Base-by-base conservation (phyloP, 1,284 basidiomycete genomes). In the Boletus mariae region DNA sequence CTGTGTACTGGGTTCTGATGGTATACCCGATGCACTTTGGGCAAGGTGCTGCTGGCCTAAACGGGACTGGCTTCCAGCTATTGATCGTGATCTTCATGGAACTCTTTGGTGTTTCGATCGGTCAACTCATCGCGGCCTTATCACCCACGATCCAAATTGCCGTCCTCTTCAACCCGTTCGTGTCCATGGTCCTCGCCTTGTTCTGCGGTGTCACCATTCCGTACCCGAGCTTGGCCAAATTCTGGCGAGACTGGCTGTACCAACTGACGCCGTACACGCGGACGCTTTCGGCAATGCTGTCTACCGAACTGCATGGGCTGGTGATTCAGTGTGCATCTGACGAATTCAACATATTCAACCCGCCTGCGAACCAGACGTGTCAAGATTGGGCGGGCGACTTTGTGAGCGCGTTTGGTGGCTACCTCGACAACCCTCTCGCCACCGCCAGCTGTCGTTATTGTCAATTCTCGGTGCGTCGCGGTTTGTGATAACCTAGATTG, bases 131-230 rank as follows among this genome's bases (percentile, higher is more conserved):
- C 45, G 90, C 87, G 17, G 84, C 92, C 1, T 71, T 94, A 40
- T 87, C 87, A 2, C 88, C 90, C 0, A 82, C 79, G 51, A 73
- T 90, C 37, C 85, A 83, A 66, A 83, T 93, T 43, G 90, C 90
- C 6, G 85, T 89, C 11, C 72, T 94, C 52, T 88, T 87, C 72
- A 93, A 90, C 63, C 88, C 92, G 5, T 90, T 89, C 75, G 58
- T 93, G 47, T 76, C 79, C 44, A 75, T 92, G 44, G 75, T 87
- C 42, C 79, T 91, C 52, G 71, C 78, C 12, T 79, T 86, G 17
- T 88, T 91, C 78, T 90, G 87, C 57, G 90, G 93, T 73, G 90
- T 94, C 31, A 86, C 87, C 2, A 83, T 92, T 50, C 90, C 91
- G 0, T 88, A 80, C 58, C 80, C 83, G 2, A 78, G 78, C 0